Conservation (phyloP, 495 filamentous ascomycete genomes). For the Penicillium pancosmium region DNA sequence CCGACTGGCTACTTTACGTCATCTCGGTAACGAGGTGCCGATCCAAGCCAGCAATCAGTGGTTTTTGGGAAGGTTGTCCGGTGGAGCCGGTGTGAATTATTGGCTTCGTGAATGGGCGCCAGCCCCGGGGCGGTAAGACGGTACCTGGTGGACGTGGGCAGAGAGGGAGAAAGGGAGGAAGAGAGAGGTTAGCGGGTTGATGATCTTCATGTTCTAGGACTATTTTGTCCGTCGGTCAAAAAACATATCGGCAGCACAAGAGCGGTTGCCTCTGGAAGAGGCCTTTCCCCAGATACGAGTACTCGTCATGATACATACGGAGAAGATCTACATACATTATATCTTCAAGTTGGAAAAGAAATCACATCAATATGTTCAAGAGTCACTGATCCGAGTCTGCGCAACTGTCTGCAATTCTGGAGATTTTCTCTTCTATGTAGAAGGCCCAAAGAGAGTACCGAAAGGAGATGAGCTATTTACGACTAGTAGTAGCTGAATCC, state of each 20-base stretch:
- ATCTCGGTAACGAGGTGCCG: conserved; percentile 28
- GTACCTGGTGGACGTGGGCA: neutral
- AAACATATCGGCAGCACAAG: neutral
- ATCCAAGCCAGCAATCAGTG: conserved; percentile 8
- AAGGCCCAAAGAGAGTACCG: neutral
- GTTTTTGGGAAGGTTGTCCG: conserved; percentile 1
- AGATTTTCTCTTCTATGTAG: too few species aligned
- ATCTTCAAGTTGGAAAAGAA: neutral
- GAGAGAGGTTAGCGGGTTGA: neutral
- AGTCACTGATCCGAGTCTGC: too few species aligned
- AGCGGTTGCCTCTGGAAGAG: neutral
- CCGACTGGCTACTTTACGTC: conserved; percentile 20
- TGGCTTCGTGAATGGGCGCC: conserved; percentile 2
- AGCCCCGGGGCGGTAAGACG: neutral
- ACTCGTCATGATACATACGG: neutral
- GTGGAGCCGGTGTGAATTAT: conserved; percentile 4
- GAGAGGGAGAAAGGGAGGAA: neutral
- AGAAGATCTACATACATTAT: neutral
- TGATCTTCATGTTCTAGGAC: neutral
- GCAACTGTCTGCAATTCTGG: too few species aligned
- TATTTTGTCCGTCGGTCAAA: neutral
- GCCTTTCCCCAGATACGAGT: neutral
- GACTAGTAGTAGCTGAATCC: neutral
- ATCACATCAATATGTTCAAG: neutral
- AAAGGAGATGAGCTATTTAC: neutral